A percentile compares a stretch with the other conserved stretches of the same genome.
These are phyloP conservation scores for Ziziphus jujuba DNA, from an alignment of 306 rosid species.

Conservation along the genomic window DNA sequence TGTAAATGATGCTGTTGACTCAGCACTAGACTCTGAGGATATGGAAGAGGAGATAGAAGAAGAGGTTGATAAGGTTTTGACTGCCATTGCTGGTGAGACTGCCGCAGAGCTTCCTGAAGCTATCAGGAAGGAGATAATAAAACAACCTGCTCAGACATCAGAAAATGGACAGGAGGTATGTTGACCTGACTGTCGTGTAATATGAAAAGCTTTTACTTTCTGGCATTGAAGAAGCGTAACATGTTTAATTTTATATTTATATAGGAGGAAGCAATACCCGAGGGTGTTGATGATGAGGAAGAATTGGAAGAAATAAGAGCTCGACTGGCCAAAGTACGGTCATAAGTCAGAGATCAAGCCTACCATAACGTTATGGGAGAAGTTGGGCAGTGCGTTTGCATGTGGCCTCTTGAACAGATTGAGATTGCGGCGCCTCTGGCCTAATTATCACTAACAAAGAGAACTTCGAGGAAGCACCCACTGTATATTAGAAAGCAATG, in stretches of 20 bases:
- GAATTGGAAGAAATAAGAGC: slow-evolving; percentile 52
- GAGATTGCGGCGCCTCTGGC: slow-evolving; percentile 12
- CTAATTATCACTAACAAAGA: slow-evolving; percentile 6
- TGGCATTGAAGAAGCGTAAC: slow-evolving; percentile 8
- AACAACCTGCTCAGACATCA: slow-evolving; percentile 56
- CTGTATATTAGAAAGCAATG: slow-evolving; percentile 20
- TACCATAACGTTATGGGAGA: slow-evolving; percentile 5
- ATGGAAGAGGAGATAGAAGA: slow-evolving; percentile 97
- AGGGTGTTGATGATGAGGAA: slow-evolving; percentile 48
- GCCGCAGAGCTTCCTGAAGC: slow-evolving; percentile 94
- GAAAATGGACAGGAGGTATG: slow-evolving; percentile 51
- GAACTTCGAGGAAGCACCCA: slow-evolving; percentile 10
- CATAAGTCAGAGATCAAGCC: slow-evolving; percentile 21
- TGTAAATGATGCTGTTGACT: slow-evolving; percentile 79
- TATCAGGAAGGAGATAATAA: slow-evolving; percentile 65
- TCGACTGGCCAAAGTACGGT: slow-evolving; percentile 47
- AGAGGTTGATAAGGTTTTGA: slow-evolving; percentile 90
- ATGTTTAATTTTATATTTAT: not conserved
- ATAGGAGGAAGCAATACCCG: slow-evolving; percentile 53
- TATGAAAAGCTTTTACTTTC: not conserved
- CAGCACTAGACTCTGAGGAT: slow-evolving; percentile 87
- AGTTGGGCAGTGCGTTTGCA: not conserved
- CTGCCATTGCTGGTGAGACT: slow-evolving; percentile 95
- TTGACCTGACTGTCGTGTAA: not conserved
- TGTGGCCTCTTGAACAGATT: slow-evolving; percentile 5